phyloP scores from a whole-genome alignment of 192 early-diverging fungal species.

The Backusella psychrophila region DNA sequence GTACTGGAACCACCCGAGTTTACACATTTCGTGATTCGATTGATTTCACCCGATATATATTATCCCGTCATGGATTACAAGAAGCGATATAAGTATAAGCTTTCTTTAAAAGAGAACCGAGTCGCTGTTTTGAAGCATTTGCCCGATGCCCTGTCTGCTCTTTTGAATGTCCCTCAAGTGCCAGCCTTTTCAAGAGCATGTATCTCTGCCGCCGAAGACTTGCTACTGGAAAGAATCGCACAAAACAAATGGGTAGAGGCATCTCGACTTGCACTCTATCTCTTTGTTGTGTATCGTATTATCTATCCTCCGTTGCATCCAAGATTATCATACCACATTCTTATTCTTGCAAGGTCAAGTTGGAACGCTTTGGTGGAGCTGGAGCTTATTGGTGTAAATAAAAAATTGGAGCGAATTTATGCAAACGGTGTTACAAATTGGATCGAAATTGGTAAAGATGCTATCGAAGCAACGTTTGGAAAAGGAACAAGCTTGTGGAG shows the following conservation, averaged over 20 bases:
- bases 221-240: slow-evolving; percentile 8
- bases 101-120: neutral
- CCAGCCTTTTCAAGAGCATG: neutral
- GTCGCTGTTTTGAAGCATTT: neutral
- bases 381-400: slow-evolving; percentile 29
- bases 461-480: slow-evolving; percentile 21
- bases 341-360: slow-evolving; percentile 20
- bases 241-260: slow-evolving; percentile 21
- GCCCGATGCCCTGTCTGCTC: neutral
- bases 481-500: slow-evolving; percentile 23
- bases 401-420: slow-evolving; percentile 26
- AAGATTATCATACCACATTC: slow-evolving; percentile 13
- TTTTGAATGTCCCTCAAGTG: neutral
- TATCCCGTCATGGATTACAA: neutral
- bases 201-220: slow-evolving; percentile 1
- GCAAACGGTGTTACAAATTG: slow-evolving; percentile 23
- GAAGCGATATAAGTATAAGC: neutral
- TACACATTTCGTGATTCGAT: slow-evolving; percentile 17
- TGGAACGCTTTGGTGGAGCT: slow-evolving; percentile 36
- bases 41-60: slow-evolving; percentile 13
- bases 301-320: slow-evolving; percentile 30
- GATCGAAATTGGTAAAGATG: slow-evolving; percentile 24
- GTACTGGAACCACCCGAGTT: slow-evolving; percentile 20
- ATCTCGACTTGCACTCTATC: slow-evolving; percentile 8
- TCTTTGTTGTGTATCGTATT: slow-evolving; percentile 25